These are phyloP conservation scores for Colletotrichum tanaceti DNA, from an alignment of 2,329 filamentous ascomycete species.

Conservation along the genomic window DNA sequence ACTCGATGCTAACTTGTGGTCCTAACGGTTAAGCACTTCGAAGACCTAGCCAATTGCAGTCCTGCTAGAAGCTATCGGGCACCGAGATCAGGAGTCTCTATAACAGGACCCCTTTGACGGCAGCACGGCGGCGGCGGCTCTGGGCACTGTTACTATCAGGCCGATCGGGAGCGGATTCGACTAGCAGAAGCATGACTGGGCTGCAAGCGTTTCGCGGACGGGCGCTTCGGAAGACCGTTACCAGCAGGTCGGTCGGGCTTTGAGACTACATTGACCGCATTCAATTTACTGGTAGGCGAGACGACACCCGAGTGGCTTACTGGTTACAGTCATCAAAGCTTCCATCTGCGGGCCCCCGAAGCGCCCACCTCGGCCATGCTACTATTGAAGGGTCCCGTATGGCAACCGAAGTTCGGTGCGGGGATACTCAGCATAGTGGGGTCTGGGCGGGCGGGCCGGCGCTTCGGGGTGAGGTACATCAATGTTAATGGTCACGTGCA, in stretches of 20 bases:
- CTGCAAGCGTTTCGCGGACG: slow-evolving; percentile 3
- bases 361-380: background rate
- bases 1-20: slow-evolving; percentile 1
- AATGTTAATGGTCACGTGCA: no score
- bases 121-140: background rate
- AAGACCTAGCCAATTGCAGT: background rate
- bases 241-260: background rate
- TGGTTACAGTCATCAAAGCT: background rate
- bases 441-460: background rate
- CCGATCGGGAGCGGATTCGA: background rate
- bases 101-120: background rate
- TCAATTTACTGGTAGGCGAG: slow-evolving; percentile 4
- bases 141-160: background rate
- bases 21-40: background rate
- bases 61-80: background rate
- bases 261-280: background rate
- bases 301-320: background rate
- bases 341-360: slow-evolving; percentile 2
- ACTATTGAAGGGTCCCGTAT: background rate
- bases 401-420: background rate
- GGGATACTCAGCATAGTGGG: background rate
- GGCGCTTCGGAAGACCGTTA: background rate
- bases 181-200: slow-evolving; percentile 6
- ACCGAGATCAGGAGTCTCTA: background rate
- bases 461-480: slow-evolving; percentile 1